A percentile compares a stretch with the other conserved stretches of the same genome.
These are phyloP conservation scores for Cercospora brassicicola DNA, from an alignment of 2,329 filamentous ascomycete genomes.

Conservation along the genomic window DNA sequence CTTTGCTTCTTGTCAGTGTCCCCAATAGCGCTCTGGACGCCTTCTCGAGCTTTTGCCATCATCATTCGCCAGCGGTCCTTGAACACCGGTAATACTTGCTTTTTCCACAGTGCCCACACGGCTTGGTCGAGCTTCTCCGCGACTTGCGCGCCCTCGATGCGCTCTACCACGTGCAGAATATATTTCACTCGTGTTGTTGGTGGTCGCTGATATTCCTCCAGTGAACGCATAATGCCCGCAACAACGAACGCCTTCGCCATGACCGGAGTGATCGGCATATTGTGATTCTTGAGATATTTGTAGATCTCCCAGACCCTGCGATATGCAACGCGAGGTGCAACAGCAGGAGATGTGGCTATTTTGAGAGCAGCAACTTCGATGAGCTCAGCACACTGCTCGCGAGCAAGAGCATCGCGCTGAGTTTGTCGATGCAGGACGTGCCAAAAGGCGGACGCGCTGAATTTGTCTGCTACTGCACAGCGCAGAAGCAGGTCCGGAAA, in stretches of 20 bases:
- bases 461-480: neutral
- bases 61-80: neutral
- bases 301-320: conserved; percentile 52
- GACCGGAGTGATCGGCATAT: conserved; percentile 46
- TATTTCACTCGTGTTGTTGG: conserved; percentile 42
- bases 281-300: conserved; percentile 44
- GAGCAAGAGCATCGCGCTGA: conserved; percentile 8
- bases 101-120: conserved; percentile 25
- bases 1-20: neutral
- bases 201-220: conserved; percentile 42
- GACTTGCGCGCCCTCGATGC: conserved; percentile 47
- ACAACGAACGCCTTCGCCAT: conserved; percentile 53
- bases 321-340: conserved; percentile 46
- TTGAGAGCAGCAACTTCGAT: conserved; percentile 49
- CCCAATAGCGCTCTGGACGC: neutral
- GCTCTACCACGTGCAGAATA: conserved; percentile 46
- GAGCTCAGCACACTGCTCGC: conserved; percentile 38
- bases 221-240: conserved; percentile 50
- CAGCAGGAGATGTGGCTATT: conserved; percentile 42
- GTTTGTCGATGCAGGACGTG: conserved; percentile 27
- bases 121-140: conserved; percentile 39
- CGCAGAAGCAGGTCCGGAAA: conserved; percentile 4
- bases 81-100: neutral
- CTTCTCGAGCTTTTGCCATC: neutral
- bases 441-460: conserved; percentile 23